Base-by-base conservation (phyloP, 164 flowering plant genomes). In the Malania oleifera region DNA sequence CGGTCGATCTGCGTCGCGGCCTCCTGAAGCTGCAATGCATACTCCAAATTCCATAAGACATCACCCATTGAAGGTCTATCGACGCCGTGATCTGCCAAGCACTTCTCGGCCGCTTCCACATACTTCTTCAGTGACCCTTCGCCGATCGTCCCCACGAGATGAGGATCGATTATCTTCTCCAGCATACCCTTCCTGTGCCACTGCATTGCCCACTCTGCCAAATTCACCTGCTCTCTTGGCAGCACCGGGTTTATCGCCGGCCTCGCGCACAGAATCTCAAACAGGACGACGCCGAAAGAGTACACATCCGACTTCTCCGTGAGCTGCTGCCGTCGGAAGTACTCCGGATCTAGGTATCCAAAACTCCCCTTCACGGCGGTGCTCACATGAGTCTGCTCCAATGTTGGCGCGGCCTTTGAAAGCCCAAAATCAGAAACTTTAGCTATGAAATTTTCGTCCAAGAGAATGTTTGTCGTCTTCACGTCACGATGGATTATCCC, bases 331-430 rank as follows among this genome's bases (percentile, higher is more conserved):
- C 83, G 61, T 44, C 90, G 65, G 69, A 86, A 91, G 73, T 91
- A 89, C 66, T 91, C 98, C 0, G 96, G 96, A 57, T 91, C 96
- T 0, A 91, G 77, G 59, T 91, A 89, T 29, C 98, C 98, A 59
- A 91, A 91, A 55, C 98, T 91, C 2, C 98, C 96, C 71, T 92
- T 89, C 65, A 92, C 98, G 0, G 90, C 96, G 0, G 96, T 89
- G 70, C 98, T 92, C 0, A 92, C 96, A 57, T 89, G 90, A 10
- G 89, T 82, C 57, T 87, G 86, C 9, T 85, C 88, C 60, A 87
- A 28, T 0, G 81, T 28, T 0, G 93, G 83, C 11, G 84, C 95
- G 14, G 78, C 74, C 61, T 85, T 92, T 0, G 93, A 89, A 9
- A 92, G 73, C 1, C 98, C 96, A 25, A 92, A 92, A 67, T 92